Conservation (phyloP, 441 rosid species). For the Arabidopsis hybrid region DNA sequence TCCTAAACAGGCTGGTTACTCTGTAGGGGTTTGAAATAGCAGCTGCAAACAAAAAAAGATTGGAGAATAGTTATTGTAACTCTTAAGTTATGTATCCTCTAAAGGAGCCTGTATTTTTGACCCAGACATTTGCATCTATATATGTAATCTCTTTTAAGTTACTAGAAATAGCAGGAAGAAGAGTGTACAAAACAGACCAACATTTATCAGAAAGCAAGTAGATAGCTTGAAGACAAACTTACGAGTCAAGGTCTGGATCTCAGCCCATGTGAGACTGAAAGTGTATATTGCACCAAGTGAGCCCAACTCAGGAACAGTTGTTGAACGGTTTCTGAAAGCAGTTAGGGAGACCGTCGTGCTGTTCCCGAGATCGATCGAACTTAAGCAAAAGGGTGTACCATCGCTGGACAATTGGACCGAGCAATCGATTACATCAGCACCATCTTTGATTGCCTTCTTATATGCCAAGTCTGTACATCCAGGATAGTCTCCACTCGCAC, state of each 20-base stretch:
- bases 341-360: slow-evolving; percentile 52
- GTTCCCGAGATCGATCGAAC: slow-evolving; percentile 62
- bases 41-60: slow-evolving; percentile 48
- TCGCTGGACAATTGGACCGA: slow-evolving; percentile 81
- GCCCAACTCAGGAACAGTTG: slow-evolving; percentile 51
- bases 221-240: slow-evolving; percentile 44
- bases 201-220: slow-evolving; percentile 1
- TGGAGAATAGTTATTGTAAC: neutral
- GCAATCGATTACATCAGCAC: slow-evolving; percentile 77
- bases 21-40: slow-evolving; percentile 57
- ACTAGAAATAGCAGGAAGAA: slow-evolving; percentile 17
- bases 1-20: slow-evolving; percentile 37
- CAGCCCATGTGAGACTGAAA: slow-evolving; percentile 68
- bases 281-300: slow-evolving; percentile 51
- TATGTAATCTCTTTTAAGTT: slow-evolving; percentile 18
- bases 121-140: slow-evolving; percentile 7
- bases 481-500: slow-evolving; percentile 90
- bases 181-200: slow-evolving; percentile 14
- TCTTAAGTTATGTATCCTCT: slow-evolving; percentile 14
- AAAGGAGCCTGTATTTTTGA: slow-evolving; percentile 16
- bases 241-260: slow-evolving; percentile 64
- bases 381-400: slow-evolving; percentile 65
- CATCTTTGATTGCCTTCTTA: slow-evolving; percentile 62
- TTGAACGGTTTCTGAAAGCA: slow-evolving; percentile 40
- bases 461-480: slow-evolving; percentile 80